A percentile compares a stretch with the other conserved stretches of the same genome.
Evolutionary conservation across 768 basidiomycete species (phyloP).

Genomic region (Wakefieldia striispora): DNA sequence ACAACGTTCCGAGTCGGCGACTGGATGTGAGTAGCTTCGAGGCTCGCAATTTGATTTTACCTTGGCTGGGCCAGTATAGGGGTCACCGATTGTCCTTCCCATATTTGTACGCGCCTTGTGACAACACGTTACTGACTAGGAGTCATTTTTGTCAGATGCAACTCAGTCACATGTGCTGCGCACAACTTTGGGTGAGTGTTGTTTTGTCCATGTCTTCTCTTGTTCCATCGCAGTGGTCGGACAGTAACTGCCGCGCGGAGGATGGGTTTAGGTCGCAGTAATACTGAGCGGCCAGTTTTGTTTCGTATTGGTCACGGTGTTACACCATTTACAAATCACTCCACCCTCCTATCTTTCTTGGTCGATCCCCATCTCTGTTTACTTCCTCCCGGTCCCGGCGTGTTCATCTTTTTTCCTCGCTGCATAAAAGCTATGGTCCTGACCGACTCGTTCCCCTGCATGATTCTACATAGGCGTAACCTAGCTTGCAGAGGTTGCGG

Average conservation of each 20-base stretch:
- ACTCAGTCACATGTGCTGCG: slow-evolving; percentile 65
- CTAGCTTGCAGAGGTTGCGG: slow-evolving; percentile 76
- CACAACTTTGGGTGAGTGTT: slow-evolving; percentile 81
- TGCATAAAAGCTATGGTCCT: slow-evolving; percentile 35
- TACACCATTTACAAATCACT: slow-evolving; percentile 23
- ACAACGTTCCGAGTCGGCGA: slow-evolving; percentile 67
- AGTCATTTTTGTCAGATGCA: slow-evolving; percentile 47
- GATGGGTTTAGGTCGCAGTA: background rate
- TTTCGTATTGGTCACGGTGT: slow-evolving; percentile 19
- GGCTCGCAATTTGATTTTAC: slow-evolving; percentile 19
- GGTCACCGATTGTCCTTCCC: slow-evolving; percentile 14
- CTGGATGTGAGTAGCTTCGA: slow-evolving; percentile 62
- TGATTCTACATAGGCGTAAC: slow-evolving; percentile 66
- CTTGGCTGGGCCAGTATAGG: slow-evolving; percentile 12
- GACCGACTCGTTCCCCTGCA: slow-evolving; percentile 47
- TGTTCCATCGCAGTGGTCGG: slow-evolving; percentile 1
- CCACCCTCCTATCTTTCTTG: slow-evolving; percentile 28
- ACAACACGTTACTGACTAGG: slow-evolving; percentile 4
- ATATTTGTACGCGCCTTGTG: slow-evolving; percentile 5
- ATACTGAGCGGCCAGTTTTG: background rate
- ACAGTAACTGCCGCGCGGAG: slow-evolving; percentile 1
- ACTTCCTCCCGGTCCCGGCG: background rate
- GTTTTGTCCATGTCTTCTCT: slow-evolving; percentile 10
- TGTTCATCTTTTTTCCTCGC: slow-evolving; percentile 2
- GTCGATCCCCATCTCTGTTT: slow-evolving; percentile 3